A percentile compares a stretch with the other conserved stretches of the same genome.
phyloP scores from a whole-genome alignment of 1,284 basidiomycete genomes.

The Ganoderma meredithae region DNA sequence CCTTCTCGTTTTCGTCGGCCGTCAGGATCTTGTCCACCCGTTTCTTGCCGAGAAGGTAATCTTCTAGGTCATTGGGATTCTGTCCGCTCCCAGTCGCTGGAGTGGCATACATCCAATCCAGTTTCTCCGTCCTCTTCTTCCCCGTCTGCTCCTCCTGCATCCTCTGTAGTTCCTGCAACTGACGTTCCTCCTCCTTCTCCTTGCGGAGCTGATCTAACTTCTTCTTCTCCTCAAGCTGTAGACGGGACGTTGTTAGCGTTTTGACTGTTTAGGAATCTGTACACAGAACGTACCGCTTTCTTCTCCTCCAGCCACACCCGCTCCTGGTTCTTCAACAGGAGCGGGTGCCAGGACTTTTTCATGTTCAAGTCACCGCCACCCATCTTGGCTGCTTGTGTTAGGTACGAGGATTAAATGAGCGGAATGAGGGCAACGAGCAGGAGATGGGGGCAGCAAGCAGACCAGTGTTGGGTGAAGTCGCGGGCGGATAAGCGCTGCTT shows the following conservation, averaged over 20 bases:
- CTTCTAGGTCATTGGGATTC: constrained; percentile 92
- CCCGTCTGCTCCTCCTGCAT: constrained; percentile 95
- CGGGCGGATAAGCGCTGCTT: constrained; percentile 30
- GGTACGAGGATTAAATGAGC: constrained; percentile 16
- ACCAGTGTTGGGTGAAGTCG: constrained; percentile 3
- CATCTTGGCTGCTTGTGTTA: constrained; percentile 70
- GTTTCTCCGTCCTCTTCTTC: constrained; percentile 90
- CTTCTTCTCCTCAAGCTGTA: constrained; percentile 95
- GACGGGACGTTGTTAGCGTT: constrained; percentile 8
- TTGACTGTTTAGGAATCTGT: not conserved
- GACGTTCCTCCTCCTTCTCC: constrained; percentile 97
- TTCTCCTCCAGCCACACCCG: constrained; percentile 99
- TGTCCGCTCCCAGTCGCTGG: constrained; percentile 86
- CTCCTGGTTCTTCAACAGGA: constrained; percentile 98
- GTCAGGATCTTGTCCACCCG: constrained; percentile 95
- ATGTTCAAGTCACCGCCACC: constrained; percentile 95
- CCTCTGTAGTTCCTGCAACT: constrained; percentile 94
- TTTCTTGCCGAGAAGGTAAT: constrained; percentile 98
- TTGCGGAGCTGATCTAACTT: constrained; percentile 95
- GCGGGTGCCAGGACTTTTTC: constrained; percentile 99
- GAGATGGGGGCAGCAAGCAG: constrained; percentile 9
- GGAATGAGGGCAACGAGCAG: not conserved
- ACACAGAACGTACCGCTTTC: constrained; percentile 74
- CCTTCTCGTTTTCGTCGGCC: constrained; percentile 89
- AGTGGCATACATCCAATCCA: constrained; percentile 99